These are phyloP conservation scores for Heterobasidion occidentale DNA, from an alignment of 1,284 basidiomycete species.

Conservation along the genomic window DNA sequence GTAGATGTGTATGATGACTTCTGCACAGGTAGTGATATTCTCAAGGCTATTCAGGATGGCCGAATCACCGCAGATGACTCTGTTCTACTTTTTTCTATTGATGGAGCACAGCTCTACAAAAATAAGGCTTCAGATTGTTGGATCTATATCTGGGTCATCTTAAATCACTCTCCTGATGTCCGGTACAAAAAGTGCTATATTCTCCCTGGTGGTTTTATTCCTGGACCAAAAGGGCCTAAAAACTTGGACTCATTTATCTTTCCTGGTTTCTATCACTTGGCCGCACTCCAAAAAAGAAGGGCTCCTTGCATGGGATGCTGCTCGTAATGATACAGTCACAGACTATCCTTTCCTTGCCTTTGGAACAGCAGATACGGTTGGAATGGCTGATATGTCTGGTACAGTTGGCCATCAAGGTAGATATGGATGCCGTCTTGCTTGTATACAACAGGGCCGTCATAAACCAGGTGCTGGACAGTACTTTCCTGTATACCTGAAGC, in stretches of 20 bases:
- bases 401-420: no score
- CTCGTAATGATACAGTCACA: no score
- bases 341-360: no score
- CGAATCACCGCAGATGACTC: conserved; percentile 9
- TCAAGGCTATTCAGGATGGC: conserved; percentile 9
- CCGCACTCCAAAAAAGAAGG: no score
- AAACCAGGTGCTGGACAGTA: no score
- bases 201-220: conserved; percentile 17
- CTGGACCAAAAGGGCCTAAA: conserved; percentile 16
- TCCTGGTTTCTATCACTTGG: no score
- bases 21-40: conserved; percentile 13
- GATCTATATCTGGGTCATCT: conserved; percentile 20
- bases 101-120: conserved; percentile 22
- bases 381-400: no score
- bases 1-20: conserved; percentile 5
- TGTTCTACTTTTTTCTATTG: conserved; percentile 16
- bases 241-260: conserved; percentile 21
- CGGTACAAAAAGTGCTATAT: conserved; percentile 18
- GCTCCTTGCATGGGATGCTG: no score
- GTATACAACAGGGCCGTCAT: no score
- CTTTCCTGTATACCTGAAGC: no score
- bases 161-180: conserved; percentile 13
- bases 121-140: conserved; percentile 18
- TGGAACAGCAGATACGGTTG: no score
- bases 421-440: no score